Percentiles rank a stretch among this genome's conserved stretches.
Conservation (phyloP, 225 moss, liverwort and hornwort species). For the Sphagnum contortum region DNA sequence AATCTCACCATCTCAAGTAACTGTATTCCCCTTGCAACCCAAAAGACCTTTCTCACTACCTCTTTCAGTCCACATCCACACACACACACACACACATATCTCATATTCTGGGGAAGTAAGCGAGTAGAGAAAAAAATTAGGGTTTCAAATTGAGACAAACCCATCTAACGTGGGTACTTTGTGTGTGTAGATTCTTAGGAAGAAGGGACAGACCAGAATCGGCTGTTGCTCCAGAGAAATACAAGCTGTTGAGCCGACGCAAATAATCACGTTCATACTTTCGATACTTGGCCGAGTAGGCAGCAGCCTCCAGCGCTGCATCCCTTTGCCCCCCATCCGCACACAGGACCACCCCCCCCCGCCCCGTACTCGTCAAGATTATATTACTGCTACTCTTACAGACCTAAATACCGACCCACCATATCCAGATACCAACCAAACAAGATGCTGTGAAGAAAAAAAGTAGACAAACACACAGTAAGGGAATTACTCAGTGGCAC, state of each 20-base stretch:
- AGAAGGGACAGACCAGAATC: conserved; percentile 15
- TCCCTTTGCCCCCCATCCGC: conserved; percentile 35
- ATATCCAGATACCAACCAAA: no score
- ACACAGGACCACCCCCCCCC: no score
- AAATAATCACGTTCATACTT: conserved; percentile 77
- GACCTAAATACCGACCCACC: no score
- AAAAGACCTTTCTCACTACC: background rate
- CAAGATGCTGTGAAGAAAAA: no score
- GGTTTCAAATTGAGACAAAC: background rate
- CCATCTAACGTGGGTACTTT: no score
- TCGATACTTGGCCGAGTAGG: conserved; percentile 68
- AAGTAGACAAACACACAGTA: no score
- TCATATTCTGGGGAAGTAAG: background rate
- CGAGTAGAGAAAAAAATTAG: no score
- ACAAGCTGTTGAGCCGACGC: conserved; percentile 81
- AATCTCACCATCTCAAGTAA: background rate
- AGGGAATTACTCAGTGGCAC: no score
- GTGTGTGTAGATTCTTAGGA: background rate
- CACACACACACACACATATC: background rate
- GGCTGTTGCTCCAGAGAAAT: conserved; percentile 43
- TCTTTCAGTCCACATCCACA: background rate
- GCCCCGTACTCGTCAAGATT: no score
- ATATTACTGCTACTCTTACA: no score
- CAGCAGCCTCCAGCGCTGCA: conserved; percentile 52
- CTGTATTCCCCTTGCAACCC: background rate